phyloP scores from a whole-genome alignment of 2,329 filamentous ascomycete genomes.

The Verruconis gallopava region DNA sequence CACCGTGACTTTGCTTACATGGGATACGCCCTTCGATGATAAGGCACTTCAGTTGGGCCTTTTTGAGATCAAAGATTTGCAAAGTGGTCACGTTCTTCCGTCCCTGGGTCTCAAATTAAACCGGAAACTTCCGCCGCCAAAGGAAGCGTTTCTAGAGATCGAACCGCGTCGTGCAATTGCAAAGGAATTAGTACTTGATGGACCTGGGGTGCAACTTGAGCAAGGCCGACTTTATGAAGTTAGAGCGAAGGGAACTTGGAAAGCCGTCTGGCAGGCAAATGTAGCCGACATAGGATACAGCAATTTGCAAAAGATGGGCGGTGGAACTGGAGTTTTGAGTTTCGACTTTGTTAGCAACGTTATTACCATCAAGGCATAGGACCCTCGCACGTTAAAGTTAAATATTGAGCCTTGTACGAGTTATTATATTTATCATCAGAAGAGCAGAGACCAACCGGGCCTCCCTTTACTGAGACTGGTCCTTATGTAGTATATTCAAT shows the following conservation, averaged over 20 bases:
- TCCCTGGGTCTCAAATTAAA: conserved; percentile 23
- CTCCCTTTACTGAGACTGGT: no score
- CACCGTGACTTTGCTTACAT: conserved; percentile 25
- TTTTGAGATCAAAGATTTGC: conserved; percentile 21
- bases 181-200: conserved; percentile 24
- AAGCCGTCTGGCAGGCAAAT: conserved; percentile 20
- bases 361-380: not conserved
- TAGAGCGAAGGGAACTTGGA: conserved; percentile 21
- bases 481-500: no score
- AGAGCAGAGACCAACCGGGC: no score
- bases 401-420: no score
- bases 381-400: no score
- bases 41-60: conserved; percentile 26
- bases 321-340: conserved; percentile 6
- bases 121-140: conserved; percentile 24
- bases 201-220: conserved; percentile 24
- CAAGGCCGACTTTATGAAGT: conserved; percentile 26
- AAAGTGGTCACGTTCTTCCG: conserved; percentile 18
- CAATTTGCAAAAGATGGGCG: conserved; percentile 9
- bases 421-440: no score
- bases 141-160: conserved; percentile 24
- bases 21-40: conserved; percentile 28
- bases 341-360: conserved; percentile 4
- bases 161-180: conserved; percentile 21
- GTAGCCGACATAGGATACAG: conserved; percentile 2